Evolutionary conservation across 2,329 filamentous ascomycete genomes (phyloP).

Genomic region (Fusarium neocosmosporiellum): DNA sequence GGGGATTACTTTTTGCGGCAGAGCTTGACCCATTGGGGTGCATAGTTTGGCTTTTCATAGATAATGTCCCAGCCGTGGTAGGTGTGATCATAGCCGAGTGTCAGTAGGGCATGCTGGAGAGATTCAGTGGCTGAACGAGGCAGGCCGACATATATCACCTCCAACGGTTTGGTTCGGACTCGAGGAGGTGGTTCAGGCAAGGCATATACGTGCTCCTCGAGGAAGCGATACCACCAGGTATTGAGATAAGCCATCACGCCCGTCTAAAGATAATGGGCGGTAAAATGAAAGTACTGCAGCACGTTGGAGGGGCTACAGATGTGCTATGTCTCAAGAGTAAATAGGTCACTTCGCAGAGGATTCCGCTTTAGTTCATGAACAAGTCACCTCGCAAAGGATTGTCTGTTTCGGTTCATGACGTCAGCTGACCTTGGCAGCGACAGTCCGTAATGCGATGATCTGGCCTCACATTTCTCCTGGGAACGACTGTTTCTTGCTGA

Average conservation of each 20-base stretch:
- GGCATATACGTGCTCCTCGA: constrained; percentile 21
- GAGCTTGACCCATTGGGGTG: constrained; percentile 12
- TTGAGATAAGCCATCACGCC: background rate
- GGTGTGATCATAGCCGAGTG: constrained; percentile 47
- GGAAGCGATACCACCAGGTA: constrained; percentile 17
- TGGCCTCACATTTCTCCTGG: background rate
- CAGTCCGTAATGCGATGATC: background rate
- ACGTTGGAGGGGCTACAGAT: background rate
- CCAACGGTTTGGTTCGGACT: constrained; percentile 47
- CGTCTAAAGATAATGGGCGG: background rate
- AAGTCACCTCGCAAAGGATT: background rate
- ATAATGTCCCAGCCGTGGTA: constrained; percentile 50
- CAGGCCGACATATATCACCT: constrained; percentile 49
- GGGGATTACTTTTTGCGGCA: constrained; percentile 20
- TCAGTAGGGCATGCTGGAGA: constrained; percentile 46
- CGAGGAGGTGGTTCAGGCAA: constrained; percentile 24
- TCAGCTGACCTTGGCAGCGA: background rate
- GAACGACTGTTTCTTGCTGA: no score
- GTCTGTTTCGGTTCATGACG: background rate
- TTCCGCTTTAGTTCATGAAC: background rate
- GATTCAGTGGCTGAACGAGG: constrained; percentile 51
- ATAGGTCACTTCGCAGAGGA: background rate
- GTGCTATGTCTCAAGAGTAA: background rate
- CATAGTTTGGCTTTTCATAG: constrained; percentile 38
- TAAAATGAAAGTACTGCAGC: background rate